phyloP scores from a whole-genome alignment of 257 asterid genomes.

The Craterostigma plantagineum region DNA sequence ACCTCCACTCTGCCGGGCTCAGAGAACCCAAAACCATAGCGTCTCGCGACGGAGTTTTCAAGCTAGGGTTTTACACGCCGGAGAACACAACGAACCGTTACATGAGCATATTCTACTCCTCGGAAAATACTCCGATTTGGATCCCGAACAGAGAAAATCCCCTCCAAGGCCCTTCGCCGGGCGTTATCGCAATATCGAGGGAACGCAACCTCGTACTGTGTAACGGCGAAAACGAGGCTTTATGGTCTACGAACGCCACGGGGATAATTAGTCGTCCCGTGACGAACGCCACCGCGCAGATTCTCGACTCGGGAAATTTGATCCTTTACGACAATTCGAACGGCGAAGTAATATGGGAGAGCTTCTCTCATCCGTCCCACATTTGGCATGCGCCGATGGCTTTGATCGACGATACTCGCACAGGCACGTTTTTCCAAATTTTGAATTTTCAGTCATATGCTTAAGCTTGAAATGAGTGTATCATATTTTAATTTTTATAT shows the following conservation, averaged over 20 bases:
- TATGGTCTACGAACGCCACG: conserved; percentile 24
- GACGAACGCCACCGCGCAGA: conserved; percentile 9
- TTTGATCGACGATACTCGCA: too few relatives aligned
- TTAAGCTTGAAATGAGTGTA: too few relatives aligned
- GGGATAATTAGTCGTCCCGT: conserved; percentile 8
- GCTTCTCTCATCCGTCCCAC: conserved; percentile 20
- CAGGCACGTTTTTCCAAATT: too few relatives aligned
- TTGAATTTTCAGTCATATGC: too few relatives aligned
- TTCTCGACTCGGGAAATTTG: conserved; percentile 26
- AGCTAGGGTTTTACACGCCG: conserved; percentile 26
- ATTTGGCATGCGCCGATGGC: conserved; percentile 20
- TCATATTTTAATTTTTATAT: too few relatives aligned
- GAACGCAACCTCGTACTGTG: conserved; percentile 20
- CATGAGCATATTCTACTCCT: not conserved
- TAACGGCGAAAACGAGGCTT: conserved; percentile 11
- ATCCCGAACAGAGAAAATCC: conserved; percentile 38
- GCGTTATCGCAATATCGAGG: conserved; percentile 9
- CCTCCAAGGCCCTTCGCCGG: conserved; percentile 11
- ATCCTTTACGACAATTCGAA: conserved; percentile 11
- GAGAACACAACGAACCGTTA: conserved; percentile 18
- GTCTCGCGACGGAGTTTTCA: conserved; percentile 11
- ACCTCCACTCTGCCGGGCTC: conserved; percentile 5
- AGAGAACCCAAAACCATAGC: conserved; percentile 13
- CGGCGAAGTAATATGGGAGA: conserved; percentile 27
- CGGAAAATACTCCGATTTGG: conserved; percentile 22